Conservation (phyloP, 768 basidiomycete genomes). For the Russula vinacea region DNA sequence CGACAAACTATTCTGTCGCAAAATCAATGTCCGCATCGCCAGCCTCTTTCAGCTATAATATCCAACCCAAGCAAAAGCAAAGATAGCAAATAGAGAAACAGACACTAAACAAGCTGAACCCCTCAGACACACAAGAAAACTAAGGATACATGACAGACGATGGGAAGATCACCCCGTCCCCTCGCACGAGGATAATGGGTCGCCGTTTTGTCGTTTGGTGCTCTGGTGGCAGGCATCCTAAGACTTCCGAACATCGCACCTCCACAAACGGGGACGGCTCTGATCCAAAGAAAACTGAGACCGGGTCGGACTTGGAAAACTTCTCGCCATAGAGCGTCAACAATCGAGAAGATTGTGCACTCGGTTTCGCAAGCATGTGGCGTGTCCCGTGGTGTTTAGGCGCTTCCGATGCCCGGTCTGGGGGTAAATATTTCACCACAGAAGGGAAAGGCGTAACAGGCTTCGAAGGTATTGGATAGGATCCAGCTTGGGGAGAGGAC, state of each 20-base stretch:
- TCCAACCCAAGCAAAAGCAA: slow-evolving; percentile 19
- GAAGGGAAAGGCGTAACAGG: slow-evolving; percentile 83
- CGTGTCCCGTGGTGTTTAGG: slow-evolving; percentile 72
- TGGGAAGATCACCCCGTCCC: slow-evolving; percentile 86
- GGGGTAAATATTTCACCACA: slow-evolving; percentile 88
- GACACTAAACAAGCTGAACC: background rate
- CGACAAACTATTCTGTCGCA: background rate
- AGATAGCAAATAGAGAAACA: slow-evolving; percentile 20
- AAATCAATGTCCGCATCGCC: slow-evolving; percentile 4
- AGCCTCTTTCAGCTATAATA: slow-evolving; percentile 8
- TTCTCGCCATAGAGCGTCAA: slow-evolving; percentile 87
- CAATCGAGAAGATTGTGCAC: slow-evolving; percentile 74
- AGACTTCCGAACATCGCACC: slow-evolving; percentile 81
- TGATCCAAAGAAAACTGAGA: slow-evolving; percentile 81
- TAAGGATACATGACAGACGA: slow-evolving; percentile 79
- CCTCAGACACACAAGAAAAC: slow-evolving; percentile 31
- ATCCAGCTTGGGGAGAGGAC: slow-evolving; percentile 62
- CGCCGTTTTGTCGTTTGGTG: slow-evolving; percentile 62
- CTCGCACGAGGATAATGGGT: slow-evolving; percentile 76
- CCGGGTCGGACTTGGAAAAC: slow-evolving; percentile 78
- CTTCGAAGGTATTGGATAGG: slow-evolving; percentile 77
- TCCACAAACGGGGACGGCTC: slow-evolving; percentile 86
- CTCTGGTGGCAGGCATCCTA: slow-evolving; percentile 79
- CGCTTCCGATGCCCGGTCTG: slow-evolving; percentile 79
- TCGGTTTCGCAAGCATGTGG: slow-evolving; percentile 70